phyloP scores from a whole-genome alignment of 495 filamentous ascomycete genomes.

The Bacidia rubella region DNA sequence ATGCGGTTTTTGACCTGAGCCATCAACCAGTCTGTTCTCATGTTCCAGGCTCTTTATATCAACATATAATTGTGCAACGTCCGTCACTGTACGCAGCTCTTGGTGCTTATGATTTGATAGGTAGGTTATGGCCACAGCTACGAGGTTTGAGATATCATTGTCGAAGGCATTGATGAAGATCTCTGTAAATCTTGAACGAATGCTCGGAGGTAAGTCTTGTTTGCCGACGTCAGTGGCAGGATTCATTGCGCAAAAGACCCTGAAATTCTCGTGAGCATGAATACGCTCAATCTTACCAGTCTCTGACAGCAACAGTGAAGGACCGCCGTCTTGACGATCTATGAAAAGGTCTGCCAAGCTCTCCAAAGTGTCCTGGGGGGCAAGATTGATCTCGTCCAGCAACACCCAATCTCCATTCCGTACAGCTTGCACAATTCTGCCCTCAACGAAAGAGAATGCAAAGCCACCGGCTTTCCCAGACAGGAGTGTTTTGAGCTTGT shows the following conservation, averaged over 20 bases:
- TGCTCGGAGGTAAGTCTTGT: slow-evolving; percentile 72
- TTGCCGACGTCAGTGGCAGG: slow-evolving; percentile 96
- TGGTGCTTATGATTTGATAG: slow-evolving; percentile 52
- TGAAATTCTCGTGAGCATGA: slow-evolving; percentile 80
- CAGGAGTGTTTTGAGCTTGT: slow-evolving; percentile 68
- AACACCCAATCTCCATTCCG: slow-evolving; percentile 95
- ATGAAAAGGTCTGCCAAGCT: slow-evolving; percentile 78
- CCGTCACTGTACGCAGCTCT: slow-evolving; percentile 52
- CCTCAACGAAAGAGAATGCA: slow-evolving; percentile 90
- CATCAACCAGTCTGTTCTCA: slow-evolving; percentile 76
- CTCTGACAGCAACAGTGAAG: slow-evolving; percentile 80
- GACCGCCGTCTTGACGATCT: slow-evolving; percentile 46
- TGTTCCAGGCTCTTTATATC: slow-evolving; percentile 71
- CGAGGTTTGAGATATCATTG: slow-evolving; percentile 63
- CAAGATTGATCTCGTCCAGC: slow-evolving; percentile 95
- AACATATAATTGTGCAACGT: slow-evolving; percentile 74
- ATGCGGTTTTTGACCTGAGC: slow-evolving; percentile 83
- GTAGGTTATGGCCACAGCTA: slow-evolving; percentile 75
- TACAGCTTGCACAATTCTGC: slow-evolving; percentile 81
- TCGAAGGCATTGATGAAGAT: slow-evolving; percentile 86
- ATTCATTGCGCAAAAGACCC: slow-evolving; percentile 98
- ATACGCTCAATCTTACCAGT: slow-evolving; percentile 82
- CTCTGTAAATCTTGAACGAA: slow-evolving; percentile 83
- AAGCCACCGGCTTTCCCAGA: slow-evolving; percentile 67
- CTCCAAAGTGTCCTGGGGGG: slow-evolving; percentile 85